These are phyloP conservation scores for Daldinia sp. DNA, from an alignment of 2,329 filamentous ascomycete species.

Conservation along the genomic window DNA sequence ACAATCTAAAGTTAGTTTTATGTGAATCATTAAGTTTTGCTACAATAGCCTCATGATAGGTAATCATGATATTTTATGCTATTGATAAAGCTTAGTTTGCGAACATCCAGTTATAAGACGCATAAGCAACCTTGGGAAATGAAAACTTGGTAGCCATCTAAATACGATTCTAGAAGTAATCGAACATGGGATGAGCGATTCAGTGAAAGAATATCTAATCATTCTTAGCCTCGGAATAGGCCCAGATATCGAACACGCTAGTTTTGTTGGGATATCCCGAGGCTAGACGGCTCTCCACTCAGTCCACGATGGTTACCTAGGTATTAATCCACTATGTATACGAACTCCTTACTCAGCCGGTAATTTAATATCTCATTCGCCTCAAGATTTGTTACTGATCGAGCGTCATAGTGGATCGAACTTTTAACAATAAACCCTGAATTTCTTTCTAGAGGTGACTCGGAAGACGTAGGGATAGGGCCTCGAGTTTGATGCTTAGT, in stretches of 20 bases:
- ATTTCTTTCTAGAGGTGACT: background rate
- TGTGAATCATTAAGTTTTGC: background rate
- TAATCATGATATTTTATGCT: background rate
- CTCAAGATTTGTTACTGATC: background rate
- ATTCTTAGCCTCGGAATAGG: background rate
- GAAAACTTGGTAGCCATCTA: background rate
- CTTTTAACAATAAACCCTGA: background rate
- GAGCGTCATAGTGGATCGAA: background rate
- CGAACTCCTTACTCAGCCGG: background rate
- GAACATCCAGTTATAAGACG: background rate
- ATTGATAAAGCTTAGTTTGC: background rate
- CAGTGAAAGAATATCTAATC: background rate
- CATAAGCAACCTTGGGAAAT: no score
- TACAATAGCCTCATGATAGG: background rate
- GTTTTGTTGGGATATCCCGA: background rate
- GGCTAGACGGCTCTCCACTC: background rate
- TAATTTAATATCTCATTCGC: background rate
- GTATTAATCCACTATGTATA: background rate
- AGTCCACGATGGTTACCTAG: background rate
- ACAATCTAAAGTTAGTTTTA: slow-evolving; percentile 8
- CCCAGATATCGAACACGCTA: background rate
- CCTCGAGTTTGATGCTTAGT: background rate
- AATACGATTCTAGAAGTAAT: background rate
- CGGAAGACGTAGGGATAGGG: background rate
- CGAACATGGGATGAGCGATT: background rate